Evolutionary conservation across 78 protist genomes (phyloP).

Genomic region (Dictyostelium citrinum): DNA sequence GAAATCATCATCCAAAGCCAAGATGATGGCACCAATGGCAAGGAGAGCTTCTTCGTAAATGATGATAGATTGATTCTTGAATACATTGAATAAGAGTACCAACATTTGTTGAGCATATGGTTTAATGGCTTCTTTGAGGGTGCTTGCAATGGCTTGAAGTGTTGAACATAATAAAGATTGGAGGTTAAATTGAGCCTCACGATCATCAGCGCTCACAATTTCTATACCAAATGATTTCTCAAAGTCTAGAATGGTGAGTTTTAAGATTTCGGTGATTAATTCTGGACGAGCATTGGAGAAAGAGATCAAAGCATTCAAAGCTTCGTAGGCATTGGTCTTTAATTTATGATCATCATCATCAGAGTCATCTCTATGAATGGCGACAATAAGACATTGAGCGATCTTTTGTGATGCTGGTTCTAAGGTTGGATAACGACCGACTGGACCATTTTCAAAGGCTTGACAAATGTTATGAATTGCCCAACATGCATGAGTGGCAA

Average conservation of each 20-base stretch:
- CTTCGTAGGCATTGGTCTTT: slow-evolving; percentile 85
- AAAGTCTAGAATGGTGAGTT: slow-evolving; percentile 2
- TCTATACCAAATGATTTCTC: neutral
- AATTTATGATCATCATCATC: slow-evolving; percentile 82
- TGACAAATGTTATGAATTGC: slow-evolving; percentile 78
- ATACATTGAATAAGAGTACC: slow-evolving; percentile 76
- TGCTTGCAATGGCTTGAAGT: slow-evolving; percentile 39
- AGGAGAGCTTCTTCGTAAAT: slow-evolving; percentile 91
- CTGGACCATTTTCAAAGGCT: slow-evolving; percentile 57
- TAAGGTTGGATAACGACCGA: slow-evolving; percentile 12
- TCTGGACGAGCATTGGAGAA: slow-evolving; percentile 24
- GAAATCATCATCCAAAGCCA: slow-evolving; percentile 77
- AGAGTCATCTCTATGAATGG: slow-evolving; percentile 59
- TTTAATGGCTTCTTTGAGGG: slow-evolving; percentile 32
- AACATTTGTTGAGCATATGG: slow-evolving; percentile 78
- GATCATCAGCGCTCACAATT: neutral
- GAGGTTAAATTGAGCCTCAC: slow-evolving; percentile 20
- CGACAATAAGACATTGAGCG: slow-evolving; percentile 11
- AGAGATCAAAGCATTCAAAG: slow-evolving; percentile 74
- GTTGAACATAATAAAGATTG: slow-evolving; percentile 68
- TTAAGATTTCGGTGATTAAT: neutral
- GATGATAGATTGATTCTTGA: slow-evolving; percentile 19
- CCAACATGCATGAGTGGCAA: slow-evolving; percentile 88
- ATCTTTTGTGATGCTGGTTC: neutral
- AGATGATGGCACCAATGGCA: slow-evolving; percentile 84